phyloP scores from a whole-genome alignment of 768 basidiomycete genomes.

The Auriscalpium vulgare region DNA sequence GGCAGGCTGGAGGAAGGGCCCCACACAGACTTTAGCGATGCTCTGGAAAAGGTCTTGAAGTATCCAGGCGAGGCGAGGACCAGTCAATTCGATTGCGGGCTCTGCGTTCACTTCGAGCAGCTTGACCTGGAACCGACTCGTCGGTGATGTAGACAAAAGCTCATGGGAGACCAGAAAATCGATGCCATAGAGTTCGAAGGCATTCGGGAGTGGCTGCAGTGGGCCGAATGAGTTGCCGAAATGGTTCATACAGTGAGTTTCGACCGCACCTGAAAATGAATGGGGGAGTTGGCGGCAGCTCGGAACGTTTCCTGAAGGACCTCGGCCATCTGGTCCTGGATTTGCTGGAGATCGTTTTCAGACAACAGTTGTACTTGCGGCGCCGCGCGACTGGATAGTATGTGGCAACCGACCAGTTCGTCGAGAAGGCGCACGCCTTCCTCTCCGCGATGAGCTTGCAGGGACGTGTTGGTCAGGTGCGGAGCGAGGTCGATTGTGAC shows the following conservation, averaged over 20 bases:
- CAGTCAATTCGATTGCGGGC: slow-evolving; percentile 92
- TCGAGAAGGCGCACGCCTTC: slow-evolving; percentile 69
- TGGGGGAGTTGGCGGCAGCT: slow-evolving; percentile 73
- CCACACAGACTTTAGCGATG: slow-evolving; percentile 60
- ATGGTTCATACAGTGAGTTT: neutral
- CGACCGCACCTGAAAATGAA: slow-evolving; percentile 71
- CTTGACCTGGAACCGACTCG: slow-evolving; percentile 45
- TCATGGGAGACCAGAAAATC: slow-evolving; percentile 73
- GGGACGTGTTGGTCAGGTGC: slow-evolving; percentile 89
- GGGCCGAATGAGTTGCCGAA: neutral
- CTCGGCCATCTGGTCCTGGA: slow-evolving; percentile 54
- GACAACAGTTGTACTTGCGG: slow-evolving; percentile 17
- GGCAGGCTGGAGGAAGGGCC: slow-evolving; percentile 46
- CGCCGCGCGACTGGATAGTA: slow-evolving; percentile 30
- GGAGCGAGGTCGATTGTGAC: slow-evolving; percentile 45
- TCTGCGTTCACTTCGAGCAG: slow-evolving; percentile 92
- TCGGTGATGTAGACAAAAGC: slow-evolving; percentile 13
- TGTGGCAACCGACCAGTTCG: slow-evolving; percentile 63
- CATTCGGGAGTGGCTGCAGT: slow-evolving; percentile 72
- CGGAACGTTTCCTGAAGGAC: slow-evolving; percentile 76
- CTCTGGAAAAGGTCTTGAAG: slow-evolving; percentile 72
- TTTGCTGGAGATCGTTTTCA: slow-evolving; percentile 34
- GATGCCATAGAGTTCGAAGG: slow-evolving; percentile 92
- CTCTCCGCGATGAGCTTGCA: slow-evolving; percentile 64
- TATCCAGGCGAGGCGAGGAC: slow-evolving; percentile 72